phyloP scores from a whole-genome alignment of 768 basidiomycete species.

The Lactifluus rugatus region DNA sequence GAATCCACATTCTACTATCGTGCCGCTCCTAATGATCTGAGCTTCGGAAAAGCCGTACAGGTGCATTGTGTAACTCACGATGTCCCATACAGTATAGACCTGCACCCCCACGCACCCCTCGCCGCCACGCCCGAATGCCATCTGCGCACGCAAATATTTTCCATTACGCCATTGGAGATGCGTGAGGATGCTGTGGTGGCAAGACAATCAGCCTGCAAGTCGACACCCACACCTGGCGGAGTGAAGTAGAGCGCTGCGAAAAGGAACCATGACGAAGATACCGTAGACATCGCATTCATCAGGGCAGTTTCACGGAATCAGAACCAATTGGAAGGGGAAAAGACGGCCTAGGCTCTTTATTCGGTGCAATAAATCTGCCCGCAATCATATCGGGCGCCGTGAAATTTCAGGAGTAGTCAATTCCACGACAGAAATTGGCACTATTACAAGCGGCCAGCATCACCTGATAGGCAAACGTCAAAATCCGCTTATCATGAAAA shows the following conservation, averaged over 20 bases:
- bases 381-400: background rate
- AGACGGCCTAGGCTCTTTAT: background rate
- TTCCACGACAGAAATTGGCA: background rate
- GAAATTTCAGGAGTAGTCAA: background rate
- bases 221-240: background rate
- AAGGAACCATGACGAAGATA: background rate
- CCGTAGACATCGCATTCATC: background rate
- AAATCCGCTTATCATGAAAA: background rate
- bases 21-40: background rate
- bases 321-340: background rate
- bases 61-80: background rate
- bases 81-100: background rate
- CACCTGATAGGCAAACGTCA: background rate
- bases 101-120: background rate
- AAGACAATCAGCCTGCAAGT: background rate
- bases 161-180: background rate
- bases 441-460: background rate
- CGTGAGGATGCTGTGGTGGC: background rate
- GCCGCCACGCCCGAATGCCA: background rate
- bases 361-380: background rate
- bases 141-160: background rate
- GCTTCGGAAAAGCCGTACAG: background rate
- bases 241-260: background rate
- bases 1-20: background rate
- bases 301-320: background rate